These are phyloP conservation scores for Haematococcus lacustris DNA, from an alignment of 139 green algal species.

Conservation along the genomic window DNA sequence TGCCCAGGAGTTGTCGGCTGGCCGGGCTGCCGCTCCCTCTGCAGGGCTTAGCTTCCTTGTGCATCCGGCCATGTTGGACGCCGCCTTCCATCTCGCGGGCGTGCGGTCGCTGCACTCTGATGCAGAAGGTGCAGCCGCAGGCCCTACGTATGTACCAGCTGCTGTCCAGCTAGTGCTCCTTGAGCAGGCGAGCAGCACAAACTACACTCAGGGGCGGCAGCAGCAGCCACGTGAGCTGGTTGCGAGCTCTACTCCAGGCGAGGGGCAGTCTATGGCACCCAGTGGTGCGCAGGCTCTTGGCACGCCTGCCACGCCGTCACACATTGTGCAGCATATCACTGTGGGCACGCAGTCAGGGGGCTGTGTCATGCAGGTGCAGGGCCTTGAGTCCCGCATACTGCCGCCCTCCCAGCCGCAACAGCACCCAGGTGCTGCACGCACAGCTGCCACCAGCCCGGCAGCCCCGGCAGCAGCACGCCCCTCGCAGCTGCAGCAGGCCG, in stretches of 20 bases:
- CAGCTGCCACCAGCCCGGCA: background rate
- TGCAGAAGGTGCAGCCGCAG: background rate
- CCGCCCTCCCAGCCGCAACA: too few species aligned
- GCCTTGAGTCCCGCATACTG: constrained; percentile 23
- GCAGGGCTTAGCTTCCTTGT: constrained; percentile 5
- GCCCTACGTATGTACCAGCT: constrained; percentile 22
- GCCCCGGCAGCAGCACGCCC: background rate
- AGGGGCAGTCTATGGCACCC: too few species aligned
- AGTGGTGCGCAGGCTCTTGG: background rate
- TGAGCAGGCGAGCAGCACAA: background rate
- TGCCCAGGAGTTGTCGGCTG: too few species aligned
- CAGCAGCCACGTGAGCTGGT: background rate
- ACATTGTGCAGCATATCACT: too few species aligned
- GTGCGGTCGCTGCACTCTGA: background rate
- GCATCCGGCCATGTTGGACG: constrained; percentile 44
- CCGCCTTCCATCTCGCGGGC: constrained; percentile 54
- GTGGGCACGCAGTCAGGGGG: background rate
- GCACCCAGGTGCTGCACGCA: background rate
- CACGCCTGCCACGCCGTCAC: too few species aligned
- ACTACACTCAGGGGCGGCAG: background rate
- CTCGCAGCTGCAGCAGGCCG: too few species aligned
- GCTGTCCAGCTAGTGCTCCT: constrained; percentile 9
- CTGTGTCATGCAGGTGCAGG: constrained; percentile 9
- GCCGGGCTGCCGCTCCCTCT: background rate
- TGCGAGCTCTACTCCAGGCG: too few species aligned